phyloP scores from a whole-genome alignment of 352 stramenopile species.

The Pythium myriotylum region DNA sequence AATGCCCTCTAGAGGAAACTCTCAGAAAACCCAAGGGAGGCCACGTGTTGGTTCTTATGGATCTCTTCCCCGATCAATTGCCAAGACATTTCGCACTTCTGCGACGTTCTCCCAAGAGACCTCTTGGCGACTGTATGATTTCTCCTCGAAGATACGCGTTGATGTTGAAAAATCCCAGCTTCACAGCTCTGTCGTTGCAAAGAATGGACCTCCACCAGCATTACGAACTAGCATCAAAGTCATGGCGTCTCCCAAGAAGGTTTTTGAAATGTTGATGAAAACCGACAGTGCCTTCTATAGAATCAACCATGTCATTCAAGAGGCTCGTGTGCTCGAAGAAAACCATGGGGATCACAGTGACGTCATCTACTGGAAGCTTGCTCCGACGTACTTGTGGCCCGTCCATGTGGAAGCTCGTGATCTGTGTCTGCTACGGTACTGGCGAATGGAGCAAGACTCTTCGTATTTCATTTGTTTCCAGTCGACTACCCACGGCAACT shows the following conservation, averaged over 20 bases:
- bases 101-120: slow-evolving; percentile 79
- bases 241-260: slow-evolving; percentile 56
- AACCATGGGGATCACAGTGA: slow-evolving; percentile 75
- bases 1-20: slow-evolving; percentile 10
- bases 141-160: slow-evolving; percentile 71
- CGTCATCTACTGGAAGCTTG: slow-evolving; percentile 78
- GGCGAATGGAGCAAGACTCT: slow-evolving; percentile 77
- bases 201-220: slow-evolving; percentile 48
- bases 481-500: slow-evolving; percentile 72
- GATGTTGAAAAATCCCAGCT: slow-evolving; percentile 60
- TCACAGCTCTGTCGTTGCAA: slow-evolving; percentile 33
- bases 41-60: slow-evolving; percentile 67
- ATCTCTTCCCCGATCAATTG: slow-evolving; percentile 72
- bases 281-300: slow-evolving; percentile 72
- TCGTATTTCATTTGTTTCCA: slow-evolving; percentile 89
- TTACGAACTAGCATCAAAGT: slow-evolving; percentile 78
- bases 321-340: slow-evolving; percentile 62
- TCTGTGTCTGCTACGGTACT: slow-evolving; percentile 78
- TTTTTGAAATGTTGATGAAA: slow-evolving; percentile 82
- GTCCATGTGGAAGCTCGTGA: slow-evolving; percentile 69
- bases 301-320: slow-evolving; percentile 75
- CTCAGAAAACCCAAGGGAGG: slow-evolving; percentile 20
- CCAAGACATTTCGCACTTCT: slow-evolving; percentile 76
- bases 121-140: slow-evolving; percentile 76
- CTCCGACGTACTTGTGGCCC: slow-evolving; percentile 72